Conservation (phyloP, 1,284 basidiomycete genomes). For the Vanrija pseudolonga region DNA sequence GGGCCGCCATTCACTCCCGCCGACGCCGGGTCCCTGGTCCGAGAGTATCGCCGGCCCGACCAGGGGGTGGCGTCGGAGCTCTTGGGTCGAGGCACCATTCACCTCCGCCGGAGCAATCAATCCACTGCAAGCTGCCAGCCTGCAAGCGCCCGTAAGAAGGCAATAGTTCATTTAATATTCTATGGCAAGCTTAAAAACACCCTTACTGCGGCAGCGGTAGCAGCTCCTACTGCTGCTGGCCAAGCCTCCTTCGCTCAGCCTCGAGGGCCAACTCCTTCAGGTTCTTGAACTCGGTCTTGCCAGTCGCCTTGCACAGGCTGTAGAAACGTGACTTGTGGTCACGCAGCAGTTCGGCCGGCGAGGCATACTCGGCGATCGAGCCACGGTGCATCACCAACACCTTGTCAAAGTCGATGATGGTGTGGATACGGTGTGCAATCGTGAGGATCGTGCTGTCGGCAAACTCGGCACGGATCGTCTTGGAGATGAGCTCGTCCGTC, state of each 20-base stretch:
- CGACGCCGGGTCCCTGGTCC: too few species aligned
- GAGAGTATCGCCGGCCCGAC: too few species aligned
- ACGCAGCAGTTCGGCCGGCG: constrained; percentile 64
- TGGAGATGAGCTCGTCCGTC: constrained; percentile 52
- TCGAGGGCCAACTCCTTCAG: constrained; percentile 51
- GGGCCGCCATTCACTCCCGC: too few species aligned
- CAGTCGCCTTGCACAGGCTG: constrained; percentile 74
- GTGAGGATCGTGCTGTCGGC: constrained; percentile 57
- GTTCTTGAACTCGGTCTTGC: constrained; percentile 70
- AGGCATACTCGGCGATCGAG: constrained; percentile 75
- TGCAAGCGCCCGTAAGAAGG: too few species aligned
- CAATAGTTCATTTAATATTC: too few species aligned
- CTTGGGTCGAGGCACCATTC: too few species aligned
- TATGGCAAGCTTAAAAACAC: too few species aligned
- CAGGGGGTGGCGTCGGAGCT: too few species aligned
- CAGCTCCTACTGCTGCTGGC: not conserved
- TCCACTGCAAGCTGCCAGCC: too few species aligned
- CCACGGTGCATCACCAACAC: constrained; percentile 57
- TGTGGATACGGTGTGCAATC: constrained; percentile 65
- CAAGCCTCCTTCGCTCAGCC: constrained; percentile 29
- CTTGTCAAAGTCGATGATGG: constrained; percentile 80
- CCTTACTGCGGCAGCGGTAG: too few species aligned
- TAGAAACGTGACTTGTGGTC: constrained; percentile 68
- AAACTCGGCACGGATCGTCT: constrained; percentile 54
- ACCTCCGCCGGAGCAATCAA: too few species aligned